Percentiles rank a stretch among this genome's conserved stretches.
phyloP scores from a whole-genome alignment of 805 yeast species.

The Saturnispora quitensis region DNA sequence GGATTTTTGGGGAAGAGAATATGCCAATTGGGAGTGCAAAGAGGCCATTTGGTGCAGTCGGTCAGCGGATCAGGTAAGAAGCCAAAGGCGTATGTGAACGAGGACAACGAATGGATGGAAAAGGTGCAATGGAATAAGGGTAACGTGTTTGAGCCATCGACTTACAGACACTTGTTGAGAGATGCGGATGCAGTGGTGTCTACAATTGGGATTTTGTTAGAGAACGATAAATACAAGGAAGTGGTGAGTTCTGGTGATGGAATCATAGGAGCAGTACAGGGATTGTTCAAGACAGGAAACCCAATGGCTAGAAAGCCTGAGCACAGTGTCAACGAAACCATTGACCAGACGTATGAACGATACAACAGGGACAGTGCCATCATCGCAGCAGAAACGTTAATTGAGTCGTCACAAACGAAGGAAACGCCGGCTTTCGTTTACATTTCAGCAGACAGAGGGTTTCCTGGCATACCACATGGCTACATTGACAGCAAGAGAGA shows the following conservation, averaged over 20 bases:
- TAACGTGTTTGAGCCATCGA: slow-evolving; percentile 54
- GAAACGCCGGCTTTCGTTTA: slow-evolving; percentile 44
- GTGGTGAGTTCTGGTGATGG: slow-evolving; percentile 30
- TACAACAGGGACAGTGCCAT: slow-evolving; percentile 66
- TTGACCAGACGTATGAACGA: slow-evolving; percentile 44
- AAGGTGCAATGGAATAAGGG: slow-evolving; percentile 61
- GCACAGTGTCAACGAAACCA: slow-evolving; percentile 3
- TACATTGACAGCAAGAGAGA: slow-evolving; percentile 69
- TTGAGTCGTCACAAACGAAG: slow-evolving; percentile 11
- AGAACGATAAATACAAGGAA: slow-evolving; percentile 58
- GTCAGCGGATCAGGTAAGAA: slow-evolving; percentile 48
- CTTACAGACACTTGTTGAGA: slow-evolving; percentile 40
- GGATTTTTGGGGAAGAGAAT: slow-evolving; percentile 72
- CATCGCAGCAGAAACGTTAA: slow-evolving; percentile 49
- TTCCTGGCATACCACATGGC: slow-evolving; percentile 58
- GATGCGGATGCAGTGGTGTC: slow-evolving; percentile 67
- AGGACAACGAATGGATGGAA: slow-evolving; percentile 38
- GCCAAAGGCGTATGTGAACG: slow-evolving; percentile 28
- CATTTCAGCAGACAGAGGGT: slow-evolving; percentile 69
- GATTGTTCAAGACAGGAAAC: slow-evolving; percentile 42
- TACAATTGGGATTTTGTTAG: slow-evolving; percentile 69
- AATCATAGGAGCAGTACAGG: slow-evolving; percentile 28
- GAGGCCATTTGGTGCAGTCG: slow-evolving; percentile 61
- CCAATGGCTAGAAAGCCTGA: slow-evolving; percentile 43
- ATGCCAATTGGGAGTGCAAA: slow-evolving; percentile 54